These are phyloP conservation scores for Verruconis gallopava DNA, from an alignment of 2,329 filamentous ascomycete genomes.

Conservation along the genomic window DNA sequence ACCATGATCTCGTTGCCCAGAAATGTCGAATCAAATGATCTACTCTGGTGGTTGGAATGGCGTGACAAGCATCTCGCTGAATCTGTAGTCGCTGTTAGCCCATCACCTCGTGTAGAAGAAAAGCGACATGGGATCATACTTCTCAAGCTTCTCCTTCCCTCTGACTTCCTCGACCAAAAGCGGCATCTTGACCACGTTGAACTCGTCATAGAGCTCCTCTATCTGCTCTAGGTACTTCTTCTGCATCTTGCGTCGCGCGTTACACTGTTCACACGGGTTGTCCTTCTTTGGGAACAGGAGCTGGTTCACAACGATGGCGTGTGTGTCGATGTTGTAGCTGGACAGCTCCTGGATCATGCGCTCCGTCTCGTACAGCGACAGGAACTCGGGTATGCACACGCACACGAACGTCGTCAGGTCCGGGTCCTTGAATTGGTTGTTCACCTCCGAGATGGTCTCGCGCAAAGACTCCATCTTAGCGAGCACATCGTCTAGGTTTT, in stretches of 20 bases:
- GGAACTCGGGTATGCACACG: slow-evolving; percentile 95
- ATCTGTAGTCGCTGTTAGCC: slow-evolving; percentile 30
- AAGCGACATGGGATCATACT: slow-evolving; percentile 25
- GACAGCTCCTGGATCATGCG: slow-evolving; percentile 98
- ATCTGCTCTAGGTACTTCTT: slow-evolving; percentile 99
- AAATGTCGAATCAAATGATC: neutral
- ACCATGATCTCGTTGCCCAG: neutral
- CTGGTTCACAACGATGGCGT: slow-evolving; percentile 97
- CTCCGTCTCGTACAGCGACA: slow-evolving; percentile 95
- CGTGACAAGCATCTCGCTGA: slow-evolving; percentile 70
- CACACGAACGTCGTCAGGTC: slow-evolving; percentile 94
- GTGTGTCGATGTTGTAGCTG: slow-evolving; percentile 87
- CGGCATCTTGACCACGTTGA: slow-evolving; percentile 98
- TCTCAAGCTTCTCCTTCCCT: slow-evolving; percentile 86
- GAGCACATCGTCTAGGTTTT: slow-evolving; percentile 82
- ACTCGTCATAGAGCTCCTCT: slow-evolving; percentile 95
- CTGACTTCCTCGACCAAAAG: slow-evolving; percentile 88
- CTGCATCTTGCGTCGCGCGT: slow-evolving; percentile 91
- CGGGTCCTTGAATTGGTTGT: slow-evolving; percentile 95
- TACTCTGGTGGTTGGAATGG: slow-evolving; percentile 56
- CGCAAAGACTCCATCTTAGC: slow-evolving; percentile 89
- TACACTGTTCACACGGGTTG: slow-evolving; percentile 88
- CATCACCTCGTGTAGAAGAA: neutral
- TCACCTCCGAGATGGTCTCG: slow-evolving; percentile 88
- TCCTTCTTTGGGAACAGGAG: slow-evolving; percentile 79